These are phyloP conservation scores for Pyrus bretschneideri DNA, from an alignment of 306 rosid species.

Conservation along the genomic window DNA sequence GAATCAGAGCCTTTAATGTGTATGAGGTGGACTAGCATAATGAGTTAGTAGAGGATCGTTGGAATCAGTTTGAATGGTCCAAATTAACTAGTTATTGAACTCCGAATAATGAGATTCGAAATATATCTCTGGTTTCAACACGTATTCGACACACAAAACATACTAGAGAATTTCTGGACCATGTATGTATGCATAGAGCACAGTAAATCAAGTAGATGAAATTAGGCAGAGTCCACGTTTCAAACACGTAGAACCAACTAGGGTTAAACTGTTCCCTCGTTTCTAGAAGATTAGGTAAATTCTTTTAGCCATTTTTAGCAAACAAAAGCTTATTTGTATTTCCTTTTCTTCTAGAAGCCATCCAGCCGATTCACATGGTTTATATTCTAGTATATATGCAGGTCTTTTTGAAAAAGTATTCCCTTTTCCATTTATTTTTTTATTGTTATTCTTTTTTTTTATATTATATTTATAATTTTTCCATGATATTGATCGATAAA, in stretches of 20 bases:
- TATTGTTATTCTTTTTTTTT: not conserved
- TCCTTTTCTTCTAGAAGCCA: constrained; percentile 11
- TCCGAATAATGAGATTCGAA: too few relatives aligned
- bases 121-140: not conserved
- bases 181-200: not conserved
- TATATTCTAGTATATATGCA: not conserved
- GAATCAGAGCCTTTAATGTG: too few relatives aligned
- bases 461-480: not conserved
- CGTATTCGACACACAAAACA: not conserved
- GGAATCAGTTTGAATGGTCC: too few relatives aligned
- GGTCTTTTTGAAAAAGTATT: not conserved
- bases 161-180: not conserved
- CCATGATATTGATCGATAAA: not conserved
- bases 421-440: not conserved
- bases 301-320: not conserved
- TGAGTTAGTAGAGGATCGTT: too few relatives aligned
- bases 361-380: not conserved
- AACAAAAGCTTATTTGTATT: not conserved
- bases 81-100: too few relatives aligned
- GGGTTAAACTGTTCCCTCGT: not conserved
- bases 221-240: not conserved
- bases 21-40: too few relatives aligned
- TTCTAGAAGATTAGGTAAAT: constrained; percentile 7
- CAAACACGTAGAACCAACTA: not conserved
- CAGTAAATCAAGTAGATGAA: not conserved